phyloP scores from a whole-genome alignment of 768 basidiomycete genomes.

The Amanita polypyramis region DNA sequence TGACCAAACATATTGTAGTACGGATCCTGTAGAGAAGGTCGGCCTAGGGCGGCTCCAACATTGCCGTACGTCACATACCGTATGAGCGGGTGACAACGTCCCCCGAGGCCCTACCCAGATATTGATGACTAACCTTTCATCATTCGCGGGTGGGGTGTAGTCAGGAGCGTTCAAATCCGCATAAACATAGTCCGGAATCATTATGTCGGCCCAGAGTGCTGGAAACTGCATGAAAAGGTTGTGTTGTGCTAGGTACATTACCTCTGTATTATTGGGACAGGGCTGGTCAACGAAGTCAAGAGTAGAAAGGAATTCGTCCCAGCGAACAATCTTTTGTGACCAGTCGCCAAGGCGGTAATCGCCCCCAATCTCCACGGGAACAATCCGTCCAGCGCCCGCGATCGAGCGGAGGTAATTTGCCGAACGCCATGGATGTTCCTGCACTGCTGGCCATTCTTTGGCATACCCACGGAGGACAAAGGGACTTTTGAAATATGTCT shows the following conservation, averaged over 20 bases:
- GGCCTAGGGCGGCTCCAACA: not conserved
- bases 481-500: constrained; percentile 34
- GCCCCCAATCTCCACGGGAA: constrained; percentile 83
- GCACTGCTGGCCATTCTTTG: constrained; percentile 70
- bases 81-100: constrained; percentile 85
- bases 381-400: constrained; percentile 72
- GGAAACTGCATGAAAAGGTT: constrained; percentile 82
- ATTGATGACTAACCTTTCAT: constrained; percentile 59
- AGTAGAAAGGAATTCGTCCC: constrained; percentile 62
- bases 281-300: constrained; percentile 25
- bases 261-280: constrained; percentile 14
- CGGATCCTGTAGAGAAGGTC: constrained; percentile 54
- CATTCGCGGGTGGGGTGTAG: constrained; percentile 58
- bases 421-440: constrained; percentile 59
- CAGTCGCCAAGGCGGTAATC: constrained; percentile 78
- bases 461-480: constrained; percentile 67
- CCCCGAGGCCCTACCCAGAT: constrained; percentile 76
- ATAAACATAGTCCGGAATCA: constrained; percentile 86
- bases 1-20: constrained; percentile 87
- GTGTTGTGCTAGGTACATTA: constrained; percentile 87
- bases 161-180: constrained; percentile 38
- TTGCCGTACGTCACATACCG: constrained; percentile 28
- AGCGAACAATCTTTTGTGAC: constrained; percentile 70
- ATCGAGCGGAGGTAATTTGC: constrained; percentile 55
- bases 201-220: constrained; percentile 57